Conservation (phyloP, 208 protist genomes). For the Acanthamoeba sp. region DNA sequence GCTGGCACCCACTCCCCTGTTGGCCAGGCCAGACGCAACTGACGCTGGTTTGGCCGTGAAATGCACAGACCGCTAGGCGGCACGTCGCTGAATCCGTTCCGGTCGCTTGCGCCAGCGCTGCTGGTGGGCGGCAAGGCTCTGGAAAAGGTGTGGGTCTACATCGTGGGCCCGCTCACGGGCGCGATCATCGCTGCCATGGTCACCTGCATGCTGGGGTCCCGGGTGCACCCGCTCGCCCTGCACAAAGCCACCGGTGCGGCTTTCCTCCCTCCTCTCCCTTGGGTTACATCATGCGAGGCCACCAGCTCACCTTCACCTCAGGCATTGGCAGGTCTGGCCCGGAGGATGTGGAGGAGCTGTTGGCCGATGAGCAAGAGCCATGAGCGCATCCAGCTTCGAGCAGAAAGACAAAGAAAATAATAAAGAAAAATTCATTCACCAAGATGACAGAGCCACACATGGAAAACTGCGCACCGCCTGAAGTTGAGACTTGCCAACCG, state of each 20-base stretch:
- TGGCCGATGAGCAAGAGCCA: too few species aligned
- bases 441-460: too few species aligned
- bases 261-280: neutral
- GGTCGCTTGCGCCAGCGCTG: conserved; percentile 36
- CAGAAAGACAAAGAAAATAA: too few species aligned
- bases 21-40: neutral
- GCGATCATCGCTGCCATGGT: neutral
- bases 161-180: conserved; percentile 18
- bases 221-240: neutral
- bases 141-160: conserved; percentile 28
- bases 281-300: neutral
- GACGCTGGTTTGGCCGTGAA: too few species aligned
- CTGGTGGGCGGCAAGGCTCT: neutral
- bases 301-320: neutral
- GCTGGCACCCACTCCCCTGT: neutral
- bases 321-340: neutral
- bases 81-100: conserved; percentile 17
- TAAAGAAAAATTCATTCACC: too few species aligned
- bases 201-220: neutral
- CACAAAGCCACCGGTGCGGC: neutral
- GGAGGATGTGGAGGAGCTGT: neutral
- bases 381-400: too few species aligned
- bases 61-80: neutral
- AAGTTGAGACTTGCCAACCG: too few species aligned
- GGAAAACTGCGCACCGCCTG: too few species aligned